A percentile compares a stretch with the other conserved stretches of the same genome.
Conservation (phyloP, 176 grass and related monocot genomes). For the Rhipidocladum racemiflorum region DNA sequence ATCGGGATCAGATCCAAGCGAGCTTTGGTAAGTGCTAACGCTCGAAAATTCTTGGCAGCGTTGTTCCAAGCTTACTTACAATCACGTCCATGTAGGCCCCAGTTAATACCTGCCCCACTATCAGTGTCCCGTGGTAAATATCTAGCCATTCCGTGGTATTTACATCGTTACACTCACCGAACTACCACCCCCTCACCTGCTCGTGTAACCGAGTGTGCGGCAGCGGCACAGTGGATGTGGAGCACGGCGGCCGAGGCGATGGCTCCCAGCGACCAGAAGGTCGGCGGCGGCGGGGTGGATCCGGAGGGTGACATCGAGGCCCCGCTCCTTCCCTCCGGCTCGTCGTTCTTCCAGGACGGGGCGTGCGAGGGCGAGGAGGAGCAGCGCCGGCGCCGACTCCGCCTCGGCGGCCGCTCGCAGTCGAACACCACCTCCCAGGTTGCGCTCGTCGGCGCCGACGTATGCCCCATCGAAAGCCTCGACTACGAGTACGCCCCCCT, state of each 20-base stretch:
- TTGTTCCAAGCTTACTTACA: neutral
- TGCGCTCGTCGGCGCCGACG: conserved; percentile 72
- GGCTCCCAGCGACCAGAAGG: conserved; percentile 31
- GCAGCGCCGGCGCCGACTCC: conserved; percentile 17
- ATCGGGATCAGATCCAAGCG: neutral
- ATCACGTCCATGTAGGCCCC: neutral
- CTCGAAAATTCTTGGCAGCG: neutral
- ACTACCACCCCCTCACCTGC: neutral
- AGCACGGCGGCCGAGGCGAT: conserved; percentile 7
- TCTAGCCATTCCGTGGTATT: neutral
- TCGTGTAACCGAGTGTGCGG: neutral
- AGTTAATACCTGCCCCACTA: neutral
- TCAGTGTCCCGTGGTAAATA: neutral
- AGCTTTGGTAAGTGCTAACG: neutral
- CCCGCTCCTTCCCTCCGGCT: conserved; percentile 28
- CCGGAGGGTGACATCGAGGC: conserved; percentile 43
- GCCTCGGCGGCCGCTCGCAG: conserved; percentile 34
- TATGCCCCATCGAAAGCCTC: conserved; percentile 93
- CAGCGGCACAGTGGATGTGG: neutral
- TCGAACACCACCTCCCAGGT: conserved; percentile 90
- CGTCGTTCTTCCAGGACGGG: conserved; percentile 36
- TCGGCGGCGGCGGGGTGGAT: conserved; percentile 19
- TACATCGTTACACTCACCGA: neutral
- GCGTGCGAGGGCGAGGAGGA: conserved; percentile 14
- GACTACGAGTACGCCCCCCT: conserved; percentile 62